Evolutionary conservation across 208 protist genomes (phyloP).

Genomic region (Sergeia podlipaevii): DNA sequence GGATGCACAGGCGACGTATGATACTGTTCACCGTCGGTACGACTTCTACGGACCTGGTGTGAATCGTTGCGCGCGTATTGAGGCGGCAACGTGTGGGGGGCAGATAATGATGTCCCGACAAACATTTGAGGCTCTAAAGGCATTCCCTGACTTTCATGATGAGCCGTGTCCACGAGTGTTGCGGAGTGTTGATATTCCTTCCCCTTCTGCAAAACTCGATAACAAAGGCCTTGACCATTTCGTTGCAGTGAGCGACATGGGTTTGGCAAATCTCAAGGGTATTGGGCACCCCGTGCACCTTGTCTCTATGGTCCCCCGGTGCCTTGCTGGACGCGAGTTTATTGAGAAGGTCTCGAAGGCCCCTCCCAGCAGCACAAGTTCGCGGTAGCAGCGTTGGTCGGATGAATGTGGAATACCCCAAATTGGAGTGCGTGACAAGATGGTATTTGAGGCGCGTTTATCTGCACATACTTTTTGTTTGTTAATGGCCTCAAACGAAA

Average conservation of each 20-base stretch:
- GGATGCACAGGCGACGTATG: constrained; percentile 56
- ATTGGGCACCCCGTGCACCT: constrained; percentile 49
- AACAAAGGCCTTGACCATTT: constrained; percentile 46
- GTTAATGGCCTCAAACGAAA: neutral
- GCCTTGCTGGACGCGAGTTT: constrained; percentile 45
- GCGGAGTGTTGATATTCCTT: constrained; percentile 34
- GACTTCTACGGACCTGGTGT: constrained; percentile 91
- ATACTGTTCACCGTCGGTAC: constrained; percentile 57
- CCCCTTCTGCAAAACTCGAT: constrained; percentile 21
- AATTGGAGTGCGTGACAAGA: neutral
- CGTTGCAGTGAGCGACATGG: constrained; percentile 46
- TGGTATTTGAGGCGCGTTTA: neutral
- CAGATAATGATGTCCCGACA: constrained; percentile 77
- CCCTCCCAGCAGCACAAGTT: neutral
- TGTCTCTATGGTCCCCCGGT: constrained; percentile 56
- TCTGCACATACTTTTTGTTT: constrained; percentile 2
- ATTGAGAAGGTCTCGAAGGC: constrained; percentile 27
- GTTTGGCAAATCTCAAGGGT: constrained; percentile 40
- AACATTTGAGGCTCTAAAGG: constrained; percentile 52
- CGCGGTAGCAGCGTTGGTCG: neutral
- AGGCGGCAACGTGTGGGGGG: constrained; percentile 61
- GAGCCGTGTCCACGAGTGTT: constrained; percentile 48
- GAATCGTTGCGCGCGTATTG: constrained; percentile 79
- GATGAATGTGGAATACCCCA: neutral
- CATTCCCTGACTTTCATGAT: constrained; percentile 44